These are phyloP conservation scores for Spergularia marina DNA, from an alignment of 148 eudicot species.

Conservation along the genomic window DNA sequence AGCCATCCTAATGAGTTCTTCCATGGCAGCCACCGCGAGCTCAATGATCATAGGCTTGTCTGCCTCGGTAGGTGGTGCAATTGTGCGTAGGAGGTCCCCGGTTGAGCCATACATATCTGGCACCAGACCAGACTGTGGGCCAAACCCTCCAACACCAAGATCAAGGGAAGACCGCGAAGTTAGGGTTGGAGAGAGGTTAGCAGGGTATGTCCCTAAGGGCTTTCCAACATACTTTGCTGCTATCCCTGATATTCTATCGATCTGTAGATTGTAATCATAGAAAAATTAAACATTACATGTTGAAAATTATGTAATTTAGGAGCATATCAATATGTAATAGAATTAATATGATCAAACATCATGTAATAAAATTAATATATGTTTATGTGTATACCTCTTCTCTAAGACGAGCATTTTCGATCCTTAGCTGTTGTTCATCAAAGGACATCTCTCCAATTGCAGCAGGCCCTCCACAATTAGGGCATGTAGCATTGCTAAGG, in stretches of 20 bases:
- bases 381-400: slow-evolving; percentile 58
- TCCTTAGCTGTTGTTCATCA: slow-evolving; percentile 87
- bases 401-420: slow-evolving; percentile 85
- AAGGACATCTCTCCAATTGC: slow-evolving; percentile 95
- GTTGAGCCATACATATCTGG: slow-evolving; percentile 73
- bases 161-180: slow-evolving; percentile 68
- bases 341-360: too few species aligned
- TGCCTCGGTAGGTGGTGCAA: slow-evolving; percentile 69
- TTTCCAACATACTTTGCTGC: slow-evolving; percentile 97
- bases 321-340: too few species aligned
- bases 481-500: slow-evolving; percentile 77
- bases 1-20: slow-evolving; percentile 75
- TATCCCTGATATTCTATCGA: slow-evolving; percentile 90
- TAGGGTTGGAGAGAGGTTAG: slow-evolving; percentile 35
- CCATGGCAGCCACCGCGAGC: slow-evolving; percentile 94
- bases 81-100: slow-evolving; percentile 62
- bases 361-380: not conserved
- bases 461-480: slow-evolving; percentile 89
- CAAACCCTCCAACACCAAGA: slow-evolving; percentile 54
- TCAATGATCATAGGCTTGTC: slow-evolving; percentile 77
- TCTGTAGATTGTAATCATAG: slow-evolving; percentile 34
- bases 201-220: slow-evolving; percentile 63
- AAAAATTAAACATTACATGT: not conserved
- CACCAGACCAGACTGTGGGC: slow-evolving; percentile 48
- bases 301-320: not conserved